Evolutionary conservation across 441 rosid genomes (phyloP).

Genomic region (Mallotus japonicus): DNA sequence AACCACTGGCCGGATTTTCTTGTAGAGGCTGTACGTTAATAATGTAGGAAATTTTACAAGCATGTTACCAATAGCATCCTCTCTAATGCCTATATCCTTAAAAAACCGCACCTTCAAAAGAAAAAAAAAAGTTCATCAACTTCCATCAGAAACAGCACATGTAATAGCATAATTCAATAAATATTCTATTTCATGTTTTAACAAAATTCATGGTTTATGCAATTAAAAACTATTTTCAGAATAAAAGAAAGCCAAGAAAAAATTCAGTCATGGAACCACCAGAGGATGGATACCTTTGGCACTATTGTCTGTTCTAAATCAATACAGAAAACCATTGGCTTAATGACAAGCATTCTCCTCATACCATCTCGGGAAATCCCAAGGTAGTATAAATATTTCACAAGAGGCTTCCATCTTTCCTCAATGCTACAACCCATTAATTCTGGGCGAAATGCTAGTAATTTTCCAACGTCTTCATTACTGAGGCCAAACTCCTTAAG

Average conservation of each 20-base stretch:
- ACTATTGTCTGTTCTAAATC: conserved; percentile 66
- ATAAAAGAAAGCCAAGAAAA: neutral
- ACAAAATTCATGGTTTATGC: conserved; percentile 2
- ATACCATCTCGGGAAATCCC: conserved; percentile 82
- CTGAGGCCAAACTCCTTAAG: conserved; percentile 84
- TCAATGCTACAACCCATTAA: conserved; percentile 81
- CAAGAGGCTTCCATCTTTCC: conserved; percentile 85
- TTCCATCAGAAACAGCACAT: conserved; percentile 12
- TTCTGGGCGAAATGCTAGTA: conserved; percentile 81
- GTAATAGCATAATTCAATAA: neutral
- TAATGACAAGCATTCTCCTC: conserved; percentile 77
- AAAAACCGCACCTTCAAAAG: conserved; percentile 61
- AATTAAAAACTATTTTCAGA: neutral
- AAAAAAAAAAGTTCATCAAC: conserved; percentile 22
- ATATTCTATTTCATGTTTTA: neutral
- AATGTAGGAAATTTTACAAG: conserved; percentile 78
- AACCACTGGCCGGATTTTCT: conserved; percentile 93
- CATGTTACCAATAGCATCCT: conserved; percentile 81
- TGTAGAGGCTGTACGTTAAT: conserved; percentile 76
- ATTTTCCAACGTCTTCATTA: conserved; percentile 66
- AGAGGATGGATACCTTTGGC: conserved; percentile 53
- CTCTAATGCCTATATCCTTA: conserved; percentile 70
- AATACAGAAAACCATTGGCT: conserved; percentile 80
- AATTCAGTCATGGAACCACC: neutral
- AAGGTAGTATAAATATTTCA: conserved; percentile 77